These are phyloP conservation scores for Fonsecaea pedrosoi DNA, from an alignment of 2,329 filamentous ascomycete species.

Conservation along the genomic window DNA sequence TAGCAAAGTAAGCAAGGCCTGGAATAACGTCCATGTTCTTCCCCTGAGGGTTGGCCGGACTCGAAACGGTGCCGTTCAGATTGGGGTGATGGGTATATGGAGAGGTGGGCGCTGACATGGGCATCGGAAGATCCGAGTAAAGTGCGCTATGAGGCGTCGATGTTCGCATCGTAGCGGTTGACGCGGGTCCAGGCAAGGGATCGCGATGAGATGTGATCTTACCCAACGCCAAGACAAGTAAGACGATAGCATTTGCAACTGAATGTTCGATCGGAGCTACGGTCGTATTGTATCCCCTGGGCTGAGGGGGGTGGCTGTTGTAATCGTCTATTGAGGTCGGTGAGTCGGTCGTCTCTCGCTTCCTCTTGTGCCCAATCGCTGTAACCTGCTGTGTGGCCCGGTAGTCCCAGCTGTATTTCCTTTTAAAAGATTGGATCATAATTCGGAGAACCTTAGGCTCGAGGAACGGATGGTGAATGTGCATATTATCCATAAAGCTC, in stretches of 20 bases:
- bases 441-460: conserved; percentile 59
- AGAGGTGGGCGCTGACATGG: conserved; percentile 39
- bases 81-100: conserved; percentile 32
- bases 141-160: conserved; percentile 40
- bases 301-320: conserved; percentile 28
- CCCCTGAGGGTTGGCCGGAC: conserved; percentile 50
- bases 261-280: conserved; percentile 58
- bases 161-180: conserved; percentile 42
- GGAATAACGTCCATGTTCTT: conserved; percentile 85
- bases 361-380: conserved; percentile 37
- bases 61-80: conserved; percentile 34
- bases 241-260: conserved; percentile 79
- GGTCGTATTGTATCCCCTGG: conserved; percentile 33
- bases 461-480: conserved; percentile 69
- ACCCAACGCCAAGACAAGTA: conserved; percentile 83
- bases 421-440: conserved; percentile 61
- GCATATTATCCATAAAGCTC: conserved; percentile 66
- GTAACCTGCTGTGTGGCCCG: conserved; percentile 23
- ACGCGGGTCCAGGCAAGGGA: conserved; percentile 57
- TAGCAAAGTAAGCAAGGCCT: conserved; percentile 86
- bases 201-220: conserved; percentile 71
- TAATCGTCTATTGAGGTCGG: conserved; percentile 32
- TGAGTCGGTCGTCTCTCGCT: conserved; percentile 38
- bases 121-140: conserved; percentile 36
- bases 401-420: conserved; percentile 51